Base-by-base conservation (phyloP, 108 stramenopile genomes). In the Cylindrotheca closterium region DNA sequence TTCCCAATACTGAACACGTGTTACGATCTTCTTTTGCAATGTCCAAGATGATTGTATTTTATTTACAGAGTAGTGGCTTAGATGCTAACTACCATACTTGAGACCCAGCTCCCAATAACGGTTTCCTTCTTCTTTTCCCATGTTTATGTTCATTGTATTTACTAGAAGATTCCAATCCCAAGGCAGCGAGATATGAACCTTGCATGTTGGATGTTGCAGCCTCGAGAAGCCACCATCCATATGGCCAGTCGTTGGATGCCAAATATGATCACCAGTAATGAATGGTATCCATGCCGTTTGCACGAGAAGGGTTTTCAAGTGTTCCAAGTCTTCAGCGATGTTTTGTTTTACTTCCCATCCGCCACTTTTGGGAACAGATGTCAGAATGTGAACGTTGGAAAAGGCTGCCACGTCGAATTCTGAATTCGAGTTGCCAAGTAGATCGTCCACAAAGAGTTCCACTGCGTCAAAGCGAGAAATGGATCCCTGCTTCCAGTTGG, bases 391-490 rank as follows among this genome's bases (percentile, higher is more conserved):
- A 12, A 58, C 7, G 5, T 28, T 24, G 2, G 21, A 21, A 7
- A 58, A 58, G 4, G 32, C 32, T 21, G 29, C 34, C n/a, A 32
- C 33, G 21, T 33, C 31, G 24, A 58, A 42, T 2, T 33, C 19
- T 15, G 37, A 42, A 42, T 42, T 31, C 22, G 55, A 47, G 5
- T 49, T 1, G 34, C 46, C 56, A 85, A 54, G 10, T 10, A 89
- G 51, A 34, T 59, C 56, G 51, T 86, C 79, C 0, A 90, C 77
- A 74, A 86, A 90, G 37, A 62, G 1, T 47, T 49, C 60, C 0
- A 86, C 83, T 47, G 86, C 73, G 3, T 75, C 70, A 63, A 80
- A 84, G 29, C 79, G 79, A 49, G 73, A 42, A 30, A 84, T 68
- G 28, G 58, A 23, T 29, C 88, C 88, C 4, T 31, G 30, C 22